Base-by-base conservation (phyloP, 2,329 filamentous ascomycete genomes). In the Colletotrichum simmondsii region DNA sequence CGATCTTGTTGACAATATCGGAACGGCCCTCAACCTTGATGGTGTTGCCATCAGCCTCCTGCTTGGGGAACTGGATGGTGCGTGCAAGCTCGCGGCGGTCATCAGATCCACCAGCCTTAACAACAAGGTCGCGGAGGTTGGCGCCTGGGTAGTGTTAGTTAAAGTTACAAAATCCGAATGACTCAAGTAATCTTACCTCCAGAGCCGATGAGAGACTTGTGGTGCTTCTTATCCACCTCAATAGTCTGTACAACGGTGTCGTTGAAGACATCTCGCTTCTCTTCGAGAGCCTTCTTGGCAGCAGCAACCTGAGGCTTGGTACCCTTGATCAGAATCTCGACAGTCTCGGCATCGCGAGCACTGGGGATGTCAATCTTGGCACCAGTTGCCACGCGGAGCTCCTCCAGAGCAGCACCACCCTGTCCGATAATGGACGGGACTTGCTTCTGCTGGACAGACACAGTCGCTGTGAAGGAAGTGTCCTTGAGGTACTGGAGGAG, bases 401-500 rank as follows among this genome's bases (percentile, higher is more conserved):
- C 93, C 78, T 98, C 97, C 89, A 99, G 94, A 77, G 94, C 95
- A 77, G 93, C 92, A 75, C 97, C 97, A 53, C 95, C 94, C 78
- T 95, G 92, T 62, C 97, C 97, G 78, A 99, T 98, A 75, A 99
- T 86, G 22, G 94, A 96, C n/a, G 95, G 95, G 71, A 99, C 88
- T 82, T 98, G 95, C 84, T 92, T 95, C 83, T 97, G 95, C 76
- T 97, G 93, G 42, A 99, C 94, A 14, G 93, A 92, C 16, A 99
- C 91, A 14, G 91, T 93, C 19, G 92, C 94, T 26, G 90, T 92
- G 82, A 93, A 89, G 0, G 95, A 97, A 81, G 95, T 95, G 80
- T 98, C 96, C 82, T 94, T 92, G 58, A 96, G 90, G 83, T 95
- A 99, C 82, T 98, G 94, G 79, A 97, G 89, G 62, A 98, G 88